Percentiles rank a stretch among this genome's conserved stretches.
Conservation (phyloP, 495 filamentous ascomycete species). For the Aspergillus cavernicola region DNA sequence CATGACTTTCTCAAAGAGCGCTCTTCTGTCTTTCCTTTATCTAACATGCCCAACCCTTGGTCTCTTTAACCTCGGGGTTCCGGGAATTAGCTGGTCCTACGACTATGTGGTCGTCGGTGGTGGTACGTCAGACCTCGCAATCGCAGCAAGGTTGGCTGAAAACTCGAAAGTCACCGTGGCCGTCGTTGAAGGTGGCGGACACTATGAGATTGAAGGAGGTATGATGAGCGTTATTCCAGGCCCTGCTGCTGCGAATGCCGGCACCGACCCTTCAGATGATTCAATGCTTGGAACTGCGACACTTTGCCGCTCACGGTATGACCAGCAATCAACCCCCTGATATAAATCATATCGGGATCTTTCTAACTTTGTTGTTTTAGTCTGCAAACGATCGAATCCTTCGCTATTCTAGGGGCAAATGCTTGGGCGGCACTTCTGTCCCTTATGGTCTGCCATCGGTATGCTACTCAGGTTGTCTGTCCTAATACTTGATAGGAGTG, state of each 20-base stretch:
- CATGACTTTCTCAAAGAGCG: not conserved
- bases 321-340: too few species aligned
- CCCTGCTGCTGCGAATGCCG: conserved; percentile 28
- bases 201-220: conserved; percentile 49
- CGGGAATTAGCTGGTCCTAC: conserved; percentile 21
- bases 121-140: conserved; percentile 45
- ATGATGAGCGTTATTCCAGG: conserved; percentile 46
- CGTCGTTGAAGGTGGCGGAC: conserved; percentile 56
- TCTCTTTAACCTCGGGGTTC: conserved; percentile 2
- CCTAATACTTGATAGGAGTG: conserved; percentile 50
- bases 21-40: not conserved
- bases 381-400: conserved; percentile 33
- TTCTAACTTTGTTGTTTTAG: not conserved
- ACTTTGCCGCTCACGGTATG: too few species aligned
- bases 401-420: conserved; percentile 39
- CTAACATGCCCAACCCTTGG: not conserved
- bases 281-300: too few species aligned
- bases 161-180: conserved; percentile 28
- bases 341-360: too few species aligned
- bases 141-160: conserved; percentile 46
- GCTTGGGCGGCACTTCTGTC: conserved; percentile 35
- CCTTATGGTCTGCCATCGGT: conserved; percentile 38
- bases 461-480: not conserved
- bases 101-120: conserved; percentile 53
- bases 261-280: conserved; percentile 22